Evolutionary conservation across 148 eudicot species (phyloP).

Genomic region (Rhododendron vialii): DNA sequence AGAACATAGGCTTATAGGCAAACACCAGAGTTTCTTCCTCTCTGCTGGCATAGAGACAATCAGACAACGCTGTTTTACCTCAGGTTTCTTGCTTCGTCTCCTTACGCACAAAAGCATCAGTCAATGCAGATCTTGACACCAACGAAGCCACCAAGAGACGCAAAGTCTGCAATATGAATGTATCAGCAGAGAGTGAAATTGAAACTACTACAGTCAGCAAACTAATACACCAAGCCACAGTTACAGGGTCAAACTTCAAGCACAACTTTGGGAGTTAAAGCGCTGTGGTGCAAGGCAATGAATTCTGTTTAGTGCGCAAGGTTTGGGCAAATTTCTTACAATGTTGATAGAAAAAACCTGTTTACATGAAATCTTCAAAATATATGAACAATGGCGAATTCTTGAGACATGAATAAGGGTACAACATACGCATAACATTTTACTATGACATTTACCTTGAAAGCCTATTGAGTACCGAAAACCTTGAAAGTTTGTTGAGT

Average conservation of each 20-base stretch:
- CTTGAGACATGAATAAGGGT: background rate
- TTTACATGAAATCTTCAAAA: background rate
- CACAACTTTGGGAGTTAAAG: background rate
- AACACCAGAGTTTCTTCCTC: background rate
- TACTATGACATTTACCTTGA: background rate
- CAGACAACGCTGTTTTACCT: background rate
- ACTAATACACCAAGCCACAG: background rate
- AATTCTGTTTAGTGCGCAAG: background rate
- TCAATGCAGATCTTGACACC: conserved; percentile 6
- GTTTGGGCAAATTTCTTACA: background rate
- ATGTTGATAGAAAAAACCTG: background rate
- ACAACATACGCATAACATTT: background rate
- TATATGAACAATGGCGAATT: background rate
- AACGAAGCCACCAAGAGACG: conserved; percentile 5
- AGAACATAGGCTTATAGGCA: background rate
- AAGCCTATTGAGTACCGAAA: background rate
- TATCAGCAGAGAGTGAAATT: background rate
- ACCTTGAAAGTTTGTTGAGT: background rate
- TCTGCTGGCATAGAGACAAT: background rate
- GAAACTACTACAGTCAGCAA: background rate
- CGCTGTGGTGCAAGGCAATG: background rate
- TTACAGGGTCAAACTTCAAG: background rate
- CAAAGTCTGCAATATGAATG: conserved; percentile 3
- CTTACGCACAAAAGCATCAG: conserved; percentile 6
- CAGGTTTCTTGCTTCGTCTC: conserved; percentile 1